Percentiles rank a stretch among this genome's conserved stretches.
phyloP scores from a whole-genome alignment of 495 filamentous ascomycete genomes.

The Xylaria flabelliformis region DNA sequence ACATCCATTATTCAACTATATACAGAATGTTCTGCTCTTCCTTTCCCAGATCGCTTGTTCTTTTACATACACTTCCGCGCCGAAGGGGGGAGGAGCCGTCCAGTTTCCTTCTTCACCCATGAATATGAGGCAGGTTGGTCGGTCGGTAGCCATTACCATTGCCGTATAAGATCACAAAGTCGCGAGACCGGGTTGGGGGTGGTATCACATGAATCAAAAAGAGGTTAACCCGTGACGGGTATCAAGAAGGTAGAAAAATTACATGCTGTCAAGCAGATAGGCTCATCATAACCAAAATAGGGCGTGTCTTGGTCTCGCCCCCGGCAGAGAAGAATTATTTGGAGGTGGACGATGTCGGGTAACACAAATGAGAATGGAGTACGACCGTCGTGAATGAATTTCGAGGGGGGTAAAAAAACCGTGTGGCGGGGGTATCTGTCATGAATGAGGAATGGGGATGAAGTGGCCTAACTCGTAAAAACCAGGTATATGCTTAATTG shows the following conservation, averaged over 20 bases:
- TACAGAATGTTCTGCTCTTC: slow-evolving; percentile 16
- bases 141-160: neutral
- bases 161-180: slow-evolving; percentile 8
- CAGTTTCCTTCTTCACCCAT: neutral
- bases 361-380: slow-evolving; percentile 42
- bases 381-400: slow-evolving; percentile 28
- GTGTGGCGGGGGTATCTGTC: slow-evolving; percentile 40
- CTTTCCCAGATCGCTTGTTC: slow-evolving; percentile 9
- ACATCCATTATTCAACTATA: slow-evolving; percentile 23
- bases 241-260: slow-evolving; percentile 25
- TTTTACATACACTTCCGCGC: slow-evolving; percentile 2
- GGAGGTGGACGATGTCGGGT: neutral
- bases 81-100: neutral
- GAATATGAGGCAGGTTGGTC: neutral
- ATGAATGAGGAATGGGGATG: slow-evolving; percentile 32
- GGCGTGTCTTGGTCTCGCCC: neutral
- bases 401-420: slow-evolving; percentile 27
- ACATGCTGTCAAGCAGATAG: slow-evolving; percentile 32
- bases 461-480: slow-evolving; percentile 12
- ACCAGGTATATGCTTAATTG: slow-evolving; percentile 36
- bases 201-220: slow-evolving; percentile 6
- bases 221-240: neutral
- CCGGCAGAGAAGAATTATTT: neutral
- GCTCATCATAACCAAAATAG: slow-evolving; percentile 1
- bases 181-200: slow-evolving; percentile 17